Evolutionary conservation across 352 stramenopile species (phyloP).

Genomic region (Globisporangium acanthophoron): DNA sequence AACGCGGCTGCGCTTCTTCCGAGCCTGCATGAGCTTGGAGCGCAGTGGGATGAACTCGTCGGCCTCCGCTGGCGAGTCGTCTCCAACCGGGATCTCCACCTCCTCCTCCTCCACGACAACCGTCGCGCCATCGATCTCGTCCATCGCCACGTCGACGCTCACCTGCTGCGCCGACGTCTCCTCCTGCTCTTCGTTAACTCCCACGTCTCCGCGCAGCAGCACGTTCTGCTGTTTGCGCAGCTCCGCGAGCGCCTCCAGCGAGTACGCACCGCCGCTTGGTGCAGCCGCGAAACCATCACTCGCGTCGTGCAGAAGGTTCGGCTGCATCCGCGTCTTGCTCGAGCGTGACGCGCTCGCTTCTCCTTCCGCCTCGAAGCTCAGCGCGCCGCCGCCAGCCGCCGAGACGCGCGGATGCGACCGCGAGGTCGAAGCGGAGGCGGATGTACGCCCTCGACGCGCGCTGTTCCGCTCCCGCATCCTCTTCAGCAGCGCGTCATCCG

Average conservation of each 20-base stretch:
- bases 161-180: neutral
- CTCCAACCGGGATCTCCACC: constrained; percentile 1
- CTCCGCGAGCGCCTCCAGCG: constrained; percentile 46
- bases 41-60: constrained; percentile 71
- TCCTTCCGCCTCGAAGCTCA: constrained; percentile 2
- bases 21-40: constrained; percentile 30
- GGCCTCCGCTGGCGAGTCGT: constrained; percentile 12
- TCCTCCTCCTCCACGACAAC: constrained; percentile 18
- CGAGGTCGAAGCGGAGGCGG: no score
- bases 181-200: constrained; percentile 4
- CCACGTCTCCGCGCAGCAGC: constrained; percentile 16
- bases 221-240: constrained; percentile 69
- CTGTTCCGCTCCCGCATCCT: constrained; percentile 27
- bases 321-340: constrained; percentile 30
- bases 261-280: constrained; percentile 25
- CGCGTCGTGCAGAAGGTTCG: constrained; percentile 34
- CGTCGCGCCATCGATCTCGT: constrained; percentile 28
- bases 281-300: constrained; percentile 10
- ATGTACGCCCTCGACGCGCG: constrained; percentile 2
- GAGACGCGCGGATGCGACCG: neutral
- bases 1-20: constrained; percentile 48
- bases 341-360: neutral
- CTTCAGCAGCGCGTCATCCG: constrained; percentile 17
- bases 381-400: neutral
- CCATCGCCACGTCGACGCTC: constrained; percentile 6